A percentile compares a stretch with the other conserved stretches of the same genome.
These are phyloP conservation scores for Trypanosoma melophagium DNA, from an alignment of 208 protist genomes.

Conservation along the genomic window DNA sequence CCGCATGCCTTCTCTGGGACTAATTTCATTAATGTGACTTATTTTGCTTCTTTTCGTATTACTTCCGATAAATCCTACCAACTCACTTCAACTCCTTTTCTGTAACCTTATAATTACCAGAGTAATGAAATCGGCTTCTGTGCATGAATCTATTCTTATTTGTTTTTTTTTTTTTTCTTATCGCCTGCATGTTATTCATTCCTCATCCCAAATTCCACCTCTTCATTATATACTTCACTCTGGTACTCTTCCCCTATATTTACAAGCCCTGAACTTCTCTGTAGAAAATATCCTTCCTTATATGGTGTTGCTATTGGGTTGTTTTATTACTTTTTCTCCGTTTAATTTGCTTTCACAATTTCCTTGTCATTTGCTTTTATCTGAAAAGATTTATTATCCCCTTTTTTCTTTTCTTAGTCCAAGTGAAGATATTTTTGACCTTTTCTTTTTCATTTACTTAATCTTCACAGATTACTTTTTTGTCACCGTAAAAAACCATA, in stretches of 20 bases:
- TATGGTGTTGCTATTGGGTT: too few species aligned
- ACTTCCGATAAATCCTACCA: too few species aligned
- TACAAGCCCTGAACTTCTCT: not conserved
- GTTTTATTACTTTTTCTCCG: slow-evolving; percentile 4
- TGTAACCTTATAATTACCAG: too few species aligned
- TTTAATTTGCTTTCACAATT: not conserved
- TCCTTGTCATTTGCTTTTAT: not conserved
- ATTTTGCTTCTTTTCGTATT: too few species aligned
- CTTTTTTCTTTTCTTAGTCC: not conserved
- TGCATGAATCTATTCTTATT: not conserved
- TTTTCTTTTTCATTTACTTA: slow-evolving; percentile 18
- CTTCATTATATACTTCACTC: not conserved
- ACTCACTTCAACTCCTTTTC: too few species aligned
- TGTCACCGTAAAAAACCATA: not conserved
- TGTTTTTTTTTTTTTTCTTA: slow-evolving; percentile 16
- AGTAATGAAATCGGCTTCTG: too few species aligned
- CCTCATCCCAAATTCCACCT: not conserved
- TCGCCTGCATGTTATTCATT: slow-evolving; percentile 10
- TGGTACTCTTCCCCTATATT: not conserved
- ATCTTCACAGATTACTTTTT: slow-evolving; percentile 22
- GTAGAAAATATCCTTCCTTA: not conserved
- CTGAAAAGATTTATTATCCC: too few species aligned
- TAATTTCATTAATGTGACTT: too few species aligned
- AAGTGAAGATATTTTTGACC: not conserved
- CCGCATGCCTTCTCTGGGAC: too few species aligned